phyloP scores from a whole-genome alignment of 129 eudicot species.

The Tagetes patula region DNA sequence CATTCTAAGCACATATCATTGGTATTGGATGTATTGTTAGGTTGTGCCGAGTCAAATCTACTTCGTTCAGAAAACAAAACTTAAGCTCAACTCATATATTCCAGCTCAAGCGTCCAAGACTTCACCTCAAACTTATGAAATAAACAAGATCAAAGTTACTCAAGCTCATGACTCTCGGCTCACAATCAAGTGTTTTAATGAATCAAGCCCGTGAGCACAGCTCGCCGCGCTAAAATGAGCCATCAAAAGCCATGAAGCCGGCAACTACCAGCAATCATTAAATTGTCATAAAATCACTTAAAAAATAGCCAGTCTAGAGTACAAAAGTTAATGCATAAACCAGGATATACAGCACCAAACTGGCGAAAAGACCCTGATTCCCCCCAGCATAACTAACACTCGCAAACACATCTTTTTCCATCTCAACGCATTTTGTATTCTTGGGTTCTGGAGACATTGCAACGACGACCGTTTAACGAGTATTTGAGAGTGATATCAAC shows the following conservation, averaged over 20 bases:
- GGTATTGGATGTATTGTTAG: too few species aligned
- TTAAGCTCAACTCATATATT: too few species aligned
- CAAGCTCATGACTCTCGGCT: too few species aligned
- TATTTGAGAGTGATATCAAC: constrained; percentile 74
- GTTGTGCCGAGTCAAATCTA: too few species aligned
- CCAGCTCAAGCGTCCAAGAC: too few species aligned
- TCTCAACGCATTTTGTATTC: constrained; percentile 63
- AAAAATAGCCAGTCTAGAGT: constrained; percentile 15
- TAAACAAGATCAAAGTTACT: too few species aligned
- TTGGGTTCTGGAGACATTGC: constrained; percentile 71
- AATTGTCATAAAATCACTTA: constrained; percentile 20
- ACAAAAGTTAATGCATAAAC: constrained; percentile 28
- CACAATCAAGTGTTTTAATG: not conserved
- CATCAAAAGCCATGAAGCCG: not conserved
- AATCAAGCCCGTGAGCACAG: not conserved
- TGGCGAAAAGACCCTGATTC: not conserved
- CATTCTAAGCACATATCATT: too few species aligned
- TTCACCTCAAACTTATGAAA: too few species aligned
- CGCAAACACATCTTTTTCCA: not conserved
- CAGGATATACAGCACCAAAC: not conserved
- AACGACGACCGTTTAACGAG: constrained; percentile 65
- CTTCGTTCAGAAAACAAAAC: too few species aligned
- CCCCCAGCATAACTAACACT: not conserved
- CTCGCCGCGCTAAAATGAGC: not conserved
- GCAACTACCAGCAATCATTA: not conserved